Percentiles rank a stretch among this genome's conserved stretches.
Evolutionary conservation across 1,284 basidiomycete genomes (phyloP).

Genomic region (Fomitopsis schrenkii): DNA sequence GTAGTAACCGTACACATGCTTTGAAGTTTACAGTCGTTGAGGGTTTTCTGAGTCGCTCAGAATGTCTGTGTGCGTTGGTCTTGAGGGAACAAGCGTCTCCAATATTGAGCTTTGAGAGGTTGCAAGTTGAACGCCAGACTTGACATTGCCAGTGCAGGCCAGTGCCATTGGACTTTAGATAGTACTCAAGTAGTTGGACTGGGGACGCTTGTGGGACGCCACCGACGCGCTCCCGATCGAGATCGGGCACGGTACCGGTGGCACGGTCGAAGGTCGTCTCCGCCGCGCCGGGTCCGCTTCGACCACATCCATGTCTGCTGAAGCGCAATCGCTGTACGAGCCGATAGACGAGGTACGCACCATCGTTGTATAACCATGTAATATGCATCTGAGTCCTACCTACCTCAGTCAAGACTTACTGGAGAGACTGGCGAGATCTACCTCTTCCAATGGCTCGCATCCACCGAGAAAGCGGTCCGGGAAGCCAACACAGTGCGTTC

Average conservation of each 20-base stretch:
- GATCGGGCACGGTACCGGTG: neutral
- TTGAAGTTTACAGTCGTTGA: too few relatives aligned
- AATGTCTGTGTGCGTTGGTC: too few relatives aligned
- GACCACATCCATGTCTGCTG: neutral
- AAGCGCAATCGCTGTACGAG: slow-evolving; percentile 1
- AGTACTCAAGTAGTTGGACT: too few relatives aligned
- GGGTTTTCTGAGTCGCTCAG: too few relatives aligned
- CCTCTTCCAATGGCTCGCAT: slow-evolving; percentile 78
- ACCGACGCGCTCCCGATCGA: neutral
- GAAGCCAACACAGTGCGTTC: slow-evolving; percentile 44
- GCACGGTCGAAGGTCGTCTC: neutral
- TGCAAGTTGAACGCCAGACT: too few relatives aligned
- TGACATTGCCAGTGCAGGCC: too few relatives aligned
- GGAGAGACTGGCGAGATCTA: slow-evolving; percentile 80
- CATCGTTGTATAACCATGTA: neutral
- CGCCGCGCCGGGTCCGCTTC: neutral
- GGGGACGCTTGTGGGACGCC: too few relatives aligned
- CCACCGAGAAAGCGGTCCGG: slow-evolving; percentile 57
- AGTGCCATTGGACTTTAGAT: too few relatives aligned
- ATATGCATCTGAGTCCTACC: neutral
- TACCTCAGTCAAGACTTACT: slow-evolving; percentile 54
- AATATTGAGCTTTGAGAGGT: too few relatives aligned
- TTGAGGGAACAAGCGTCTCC: too few relatives aligned
- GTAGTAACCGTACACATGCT: too few relatives aligned
- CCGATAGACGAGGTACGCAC: slow-evolving; percentile 8